These are phyloP conservation scores for Penicillium antarcticum DNA, from an alignment of 495 filamentous ascomycete genomes.

Conservation along the genomic window DNA sequence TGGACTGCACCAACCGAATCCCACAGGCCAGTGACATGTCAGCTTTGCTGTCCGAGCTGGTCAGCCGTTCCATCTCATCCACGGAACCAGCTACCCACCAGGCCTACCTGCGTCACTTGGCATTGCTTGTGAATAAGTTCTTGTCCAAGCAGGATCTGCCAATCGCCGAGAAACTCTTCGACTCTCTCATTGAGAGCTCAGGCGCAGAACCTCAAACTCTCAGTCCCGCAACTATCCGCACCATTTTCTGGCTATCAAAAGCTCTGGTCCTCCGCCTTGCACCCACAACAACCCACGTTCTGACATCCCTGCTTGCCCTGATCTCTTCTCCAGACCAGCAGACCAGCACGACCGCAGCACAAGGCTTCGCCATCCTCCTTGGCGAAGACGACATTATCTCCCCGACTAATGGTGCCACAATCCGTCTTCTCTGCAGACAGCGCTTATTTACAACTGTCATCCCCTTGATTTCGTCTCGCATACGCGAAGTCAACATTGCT, in stretches of 20 bases:
- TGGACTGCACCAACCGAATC: slow-evolving; percentile 27
- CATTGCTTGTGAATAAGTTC: slow-evolving; percentile 66
- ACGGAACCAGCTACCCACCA: slow-evolving; percentile 41
- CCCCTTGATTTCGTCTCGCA: slow-evolving; percentile 53
- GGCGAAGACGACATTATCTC: slow-evolving; percentile 63
- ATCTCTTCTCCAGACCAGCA: slow-evolving; percentile 43
- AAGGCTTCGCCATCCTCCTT: slow-evolving; percentile 59
- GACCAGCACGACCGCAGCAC: slow-evolving; percentile 49
- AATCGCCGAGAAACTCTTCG: slow-evolving; percentile 28
- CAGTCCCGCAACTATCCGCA: slow-evolving; percentile 30
- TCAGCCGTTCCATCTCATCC: slow-evolving; percentile 29
- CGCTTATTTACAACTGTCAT: slow-evolving; percentile 60
- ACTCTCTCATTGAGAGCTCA: slow-evolving; percentile 27
- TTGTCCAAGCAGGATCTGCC: slow-evolving; percentile 44
- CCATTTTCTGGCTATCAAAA: slow-evolving; percentile 55
- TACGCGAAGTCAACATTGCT: slow-evolving; percentile 46
- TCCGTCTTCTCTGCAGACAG: slow-evolving; percentile 63
- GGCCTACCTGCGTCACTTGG: slow-evolving; percentile 57
- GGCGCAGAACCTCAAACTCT: slow-evolving; percentile 14
- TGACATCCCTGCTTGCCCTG: slow-evolving; percentile 51
- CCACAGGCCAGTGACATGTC: slow-evolving; percentile 37
- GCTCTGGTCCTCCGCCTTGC: slow-evolving; percentile 49
- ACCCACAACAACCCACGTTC: slow-evolving; percentile 44
- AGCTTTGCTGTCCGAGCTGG: slow-evolving; percentile 38
- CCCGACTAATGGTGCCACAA: slow-evolving; percentile 58